Evolutionary conservation across 192 early-diverging fungal species (phyloP).

Genomic region (Kappamyces sp.): DNA sequence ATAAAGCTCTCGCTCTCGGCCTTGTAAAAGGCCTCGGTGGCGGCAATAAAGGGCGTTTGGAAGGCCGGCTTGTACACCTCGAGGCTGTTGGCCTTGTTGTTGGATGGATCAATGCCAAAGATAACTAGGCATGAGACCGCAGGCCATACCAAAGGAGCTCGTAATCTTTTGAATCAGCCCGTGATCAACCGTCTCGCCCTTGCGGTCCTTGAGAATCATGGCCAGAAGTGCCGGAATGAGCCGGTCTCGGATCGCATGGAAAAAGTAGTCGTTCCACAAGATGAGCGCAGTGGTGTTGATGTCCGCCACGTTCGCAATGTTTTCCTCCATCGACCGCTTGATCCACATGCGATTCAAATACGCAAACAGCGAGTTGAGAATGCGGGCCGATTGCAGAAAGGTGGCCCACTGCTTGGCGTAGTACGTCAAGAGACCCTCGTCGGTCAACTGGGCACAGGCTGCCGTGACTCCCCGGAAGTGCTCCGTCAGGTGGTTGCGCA

Average conservation of each 20-base stretch:
- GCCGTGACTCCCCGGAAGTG: neutral
- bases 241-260: constrained; percentile 34
- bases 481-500: neutral
- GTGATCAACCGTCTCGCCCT: constrained; percentile 86
- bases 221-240: constrained; percentile 61
- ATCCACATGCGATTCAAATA: constrained; percentile 99
- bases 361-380: constrained; percentile 9
- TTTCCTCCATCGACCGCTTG: constrained; percentile 91
- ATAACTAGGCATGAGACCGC: constrained; percentile 46
- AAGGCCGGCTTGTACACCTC: constrained; percentile 86
- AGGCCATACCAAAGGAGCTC: constrained; percentile 75
- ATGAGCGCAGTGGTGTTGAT: constrained; percentile 84
- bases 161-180: constrained; percentile 80
- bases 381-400: constrained; percentile 1
- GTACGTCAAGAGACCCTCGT: constrained; percentile 4
- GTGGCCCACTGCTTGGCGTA: neutral
- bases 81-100: constrained; percentile 69
- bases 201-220: constrained; percentile 72
- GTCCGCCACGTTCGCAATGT: constrained; percentile 79
- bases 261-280: constrained; percentile 79
- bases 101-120: constrained; percentile 75
- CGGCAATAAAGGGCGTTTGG: constrained; percentile 73
- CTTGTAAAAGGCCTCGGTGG: constrained; percentile 81
- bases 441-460: neutral
- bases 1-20: constrained; percentile 86